Conservation (phyloP, 2,329 filamentous ascomycete genomes). For the Plenodomus lindquistii region DNA sequence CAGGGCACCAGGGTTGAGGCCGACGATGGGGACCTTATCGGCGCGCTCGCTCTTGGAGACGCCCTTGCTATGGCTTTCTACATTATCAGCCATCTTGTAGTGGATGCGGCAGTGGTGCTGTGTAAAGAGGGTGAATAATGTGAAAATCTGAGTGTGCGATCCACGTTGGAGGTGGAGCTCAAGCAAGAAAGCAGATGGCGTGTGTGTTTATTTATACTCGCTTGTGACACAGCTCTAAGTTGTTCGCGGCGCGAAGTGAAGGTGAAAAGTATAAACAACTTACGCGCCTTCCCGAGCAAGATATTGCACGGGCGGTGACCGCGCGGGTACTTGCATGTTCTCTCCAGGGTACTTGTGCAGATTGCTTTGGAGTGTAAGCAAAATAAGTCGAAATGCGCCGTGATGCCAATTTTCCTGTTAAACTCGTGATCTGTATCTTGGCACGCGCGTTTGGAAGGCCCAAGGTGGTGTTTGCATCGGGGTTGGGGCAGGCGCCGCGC, state of each 20-base stretch:
- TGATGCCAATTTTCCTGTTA: background rate
- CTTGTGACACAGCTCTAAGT: background rate
- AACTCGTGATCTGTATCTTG: background rate
- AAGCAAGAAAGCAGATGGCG: background rate
- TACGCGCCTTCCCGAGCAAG: background rate
- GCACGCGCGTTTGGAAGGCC: background rate
- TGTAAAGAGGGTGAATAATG: background rate
- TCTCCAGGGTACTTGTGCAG: background rate
- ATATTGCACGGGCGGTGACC: background rate
- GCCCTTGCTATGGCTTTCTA: background rate
- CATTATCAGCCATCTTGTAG: background rate
- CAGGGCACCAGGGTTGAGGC: background rate
- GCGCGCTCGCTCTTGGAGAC: background rate
- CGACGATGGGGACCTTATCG: background rate
- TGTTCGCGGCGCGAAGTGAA: background rate
- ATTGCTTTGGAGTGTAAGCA: too few species aligned
- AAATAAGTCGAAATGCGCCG: too few species aligned
- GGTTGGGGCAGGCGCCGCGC: too few species aligned
- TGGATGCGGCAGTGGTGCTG: background rate
- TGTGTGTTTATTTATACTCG: background rate
- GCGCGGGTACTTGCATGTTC: background rate
- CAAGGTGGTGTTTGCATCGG: background rate
- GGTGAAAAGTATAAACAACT: background rate
- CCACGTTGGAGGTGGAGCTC: background rate
- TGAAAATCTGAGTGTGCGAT: background rate